phyloP scores from a whole-genome alignment of 371 early-diverging fungal genomes.

The Mortierella sp. region DNA sequence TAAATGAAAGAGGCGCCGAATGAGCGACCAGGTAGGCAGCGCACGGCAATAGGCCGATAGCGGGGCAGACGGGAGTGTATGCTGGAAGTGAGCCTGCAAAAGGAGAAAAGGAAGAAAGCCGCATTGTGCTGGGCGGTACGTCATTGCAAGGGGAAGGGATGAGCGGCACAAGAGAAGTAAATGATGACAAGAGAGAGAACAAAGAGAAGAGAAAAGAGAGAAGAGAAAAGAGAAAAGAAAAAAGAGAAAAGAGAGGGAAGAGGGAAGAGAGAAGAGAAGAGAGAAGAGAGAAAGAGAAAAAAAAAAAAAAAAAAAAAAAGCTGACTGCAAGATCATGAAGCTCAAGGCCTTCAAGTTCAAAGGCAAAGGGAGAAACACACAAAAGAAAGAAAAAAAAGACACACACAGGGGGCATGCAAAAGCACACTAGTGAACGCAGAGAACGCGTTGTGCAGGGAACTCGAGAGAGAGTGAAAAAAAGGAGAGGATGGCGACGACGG shows the following conservation, averaged over 20 bases:
- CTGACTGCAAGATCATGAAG: neutral
- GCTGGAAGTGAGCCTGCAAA: neutral
- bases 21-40: neutral
- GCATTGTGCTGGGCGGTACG: neutral
- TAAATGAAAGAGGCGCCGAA: neutral
- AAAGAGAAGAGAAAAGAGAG: neutral
- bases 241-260: neutral
- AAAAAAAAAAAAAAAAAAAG: neutral
- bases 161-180: neutral
- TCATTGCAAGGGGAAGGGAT: neutral
- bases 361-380: too few relatives aligned
- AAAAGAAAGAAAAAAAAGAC: neutral
- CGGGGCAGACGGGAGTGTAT: neutral
- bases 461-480: neutral
- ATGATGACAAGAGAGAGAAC: neutral
- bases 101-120: neutral
- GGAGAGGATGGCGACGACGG: slow-evolving; percentile 3
- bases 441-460: neutral
- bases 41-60: neutral
- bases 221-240: neutral
- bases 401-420: neutral
- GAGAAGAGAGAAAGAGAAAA: neutral
- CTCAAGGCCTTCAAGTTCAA: neutral
- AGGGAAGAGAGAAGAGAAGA: neutral
- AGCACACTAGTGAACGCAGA: neutral